A percentile compares a stretch with the other conserved stretches of the same genome.
Conservation (phyloP, 1,284 basidiomycete genomes). For the Rhodotorula sp. region DNA sequence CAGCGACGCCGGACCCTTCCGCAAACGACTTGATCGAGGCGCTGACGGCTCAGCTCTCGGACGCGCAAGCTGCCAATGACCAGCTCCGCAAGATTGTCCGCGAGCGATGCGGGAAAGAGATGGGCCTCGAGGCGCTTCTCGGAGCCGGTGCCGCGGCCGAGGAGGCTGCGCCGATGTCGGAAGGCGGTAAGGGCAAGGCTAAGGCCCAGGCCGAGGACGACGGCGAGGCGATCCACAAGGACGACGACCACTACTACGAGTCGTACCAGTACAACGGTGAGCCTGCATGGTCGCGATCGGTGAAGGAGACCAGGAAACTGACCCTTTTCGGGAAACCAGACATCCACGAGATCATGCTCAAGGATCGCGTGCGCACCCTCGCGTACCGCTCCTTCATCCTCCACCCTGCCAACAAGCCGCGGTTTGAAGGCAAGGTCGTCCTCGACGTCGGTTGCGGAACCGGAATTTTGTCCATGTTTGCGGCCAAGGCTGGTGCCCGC, state of each 20-base stretch:
- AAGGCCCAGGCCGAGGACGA: constrained; percentile 40
- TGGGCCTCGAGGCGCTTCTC: constrained; percentile 25
- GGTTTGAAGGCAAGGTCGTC: constrained; percentile 82
- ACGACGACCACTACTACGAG: constrained; percentile 95
- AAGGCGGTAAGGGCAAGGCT: constrained; percentile 32
- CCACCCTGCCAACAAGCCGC: constrained; percentile 63
- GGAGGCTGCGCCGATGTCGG: background rate
- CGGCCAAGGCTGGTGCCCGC: constrained; percentile 85
- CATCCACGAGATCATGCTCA: constrained; percentile 62
- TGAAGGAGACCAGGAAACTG: no score
- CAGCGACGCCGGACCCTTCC: constrained; percentile 13
- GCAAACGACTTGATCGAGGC: constrained; percentile 32
- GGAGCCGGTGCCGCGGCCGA: background rate
- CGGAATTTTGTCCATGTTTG: constrained; percentile 82
- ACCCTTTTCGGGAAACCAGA: constrained; percentile 40
- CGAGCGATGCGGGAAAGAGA: constrained; percentile 28
- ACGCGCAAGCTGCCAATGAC: constrained; percentile 31
- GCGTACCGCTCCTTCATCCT: constrained; percentile 90
- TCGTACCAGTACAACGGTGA: constrained; percentile 84
- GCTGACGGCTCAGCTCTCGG: constrained; percentile 37
- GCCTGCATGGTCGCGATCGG: constrained; percentile 36
- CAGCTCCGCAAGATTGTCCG: constrained; percentile 32
- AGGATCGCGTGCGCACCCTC: constrained; percentile 86
- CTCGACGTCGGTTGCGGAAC: constrained; percentile 95
- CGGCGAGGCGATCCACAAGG: constrained; percentile 51